Conservation (phyloP, 331 rosid species). For the Telfairia occidentalis region DNA sequence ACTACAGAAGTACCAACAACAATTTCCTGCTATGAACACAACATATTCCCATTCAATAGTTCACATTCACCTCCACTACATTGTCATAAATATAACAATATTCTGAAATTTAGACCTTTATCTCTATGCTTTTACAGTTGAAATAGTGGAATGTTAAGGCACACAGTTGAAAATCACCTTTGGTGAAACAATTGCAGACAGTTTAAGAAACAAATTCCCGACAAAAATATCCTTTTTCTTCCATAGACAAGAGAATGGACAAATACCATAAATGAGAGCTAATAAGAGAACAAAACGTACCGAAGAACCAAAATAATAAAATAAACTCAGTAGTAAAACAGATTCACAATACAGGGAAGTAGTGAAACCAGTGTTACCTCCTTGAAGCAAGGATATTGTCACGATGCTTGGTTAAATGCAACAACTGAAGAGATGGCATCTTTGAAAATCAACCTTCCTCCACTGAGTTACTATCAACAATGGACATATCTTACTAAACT, state of each 20-base stretch:
- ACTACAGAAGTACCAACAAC: neutral
- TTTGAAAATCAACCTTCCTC: slow-evolving; percentile 33
- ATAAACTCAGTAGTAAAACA: slow-evolving; percentile 1
- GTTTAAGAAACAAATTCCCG: neutral
- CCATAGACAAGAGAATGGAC: neutral
- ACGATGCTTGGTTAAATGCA: slow-evolving; percentile 77
- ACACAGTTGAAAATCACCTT: neutral
- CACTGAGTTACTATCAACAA: slow-evolving; percentile 16
- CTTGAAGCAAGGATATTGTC: slow-evolving; percentile 64
- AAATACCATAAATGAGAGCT: neutral
- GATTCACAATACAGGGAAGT: neutral
- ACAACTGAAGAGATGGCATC: slow-evolving; percentile 85
- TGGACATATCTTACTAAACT: slow-evolving; percentile 21
- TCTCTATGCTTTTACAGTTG: neutral
- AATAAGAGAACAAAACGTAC: neutral
- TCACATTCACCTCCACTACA: neutral
- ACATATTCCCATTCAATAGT: neutral
- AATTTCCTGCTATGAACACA: neutral
- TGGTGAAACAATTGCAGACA: neutral
- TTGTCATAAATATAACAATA: neutral
- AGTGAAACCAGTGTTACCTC: slow-evolving; percentile 40
- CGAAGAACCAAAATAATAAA: slow-evolving; percentile 10
- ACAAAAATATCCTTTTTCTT: neutral
- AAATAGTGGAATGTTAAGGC: neutral
- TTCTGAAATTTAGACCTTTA: neutral